Evolutionary conservation across 2,329 filamentous ascomycete species (phyloP).

Genomic region (Pestalotiopsis sp.): DNA sequence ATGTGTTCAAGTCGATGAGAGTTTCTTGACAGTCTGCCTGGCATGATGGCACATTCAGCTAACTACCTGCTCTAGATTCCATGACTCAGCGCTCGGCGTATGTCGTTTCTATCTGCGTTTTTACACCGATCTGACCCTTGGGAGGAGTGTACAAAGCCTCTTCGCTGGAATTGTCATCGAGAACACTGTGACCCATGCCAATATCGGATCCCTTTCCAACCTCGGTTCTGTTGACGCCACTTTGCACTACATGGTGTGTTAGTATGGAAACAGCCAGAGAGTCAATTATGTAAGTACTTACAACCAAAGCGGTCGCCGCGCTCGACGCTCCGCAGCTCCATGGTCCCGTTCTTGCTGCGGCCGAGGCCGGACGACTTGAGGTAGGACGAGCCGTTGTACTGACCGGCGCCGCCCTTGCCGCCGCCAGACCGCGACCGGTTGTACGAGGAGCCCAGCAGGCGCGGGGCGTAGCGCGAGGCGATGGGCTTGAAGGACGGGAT

Average conservation of each 20-base stretch:
- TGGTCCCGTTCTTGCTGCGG: background rate
- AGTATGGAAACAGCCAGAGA: background rate
- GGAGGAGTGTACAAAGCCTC: conserved; percentile 11
- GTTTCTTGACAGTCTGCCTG: background rate
- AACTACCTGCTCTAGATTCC: background rate
- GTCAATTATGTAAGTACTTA: background rate
- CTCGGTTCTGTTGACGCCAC: conserved; percentile 1
- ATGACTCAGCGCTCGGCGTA: conserved; percentile 1
- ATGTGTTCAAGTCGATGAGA: background rate
- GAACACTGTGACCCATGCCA: background rate
- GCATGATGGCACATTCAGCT: background rate
- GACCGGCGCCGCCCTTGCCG: background rate
- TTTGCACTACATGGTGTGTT: background rate
- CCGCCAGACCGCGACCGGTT: background rate
- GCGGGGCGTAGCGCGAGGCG: conserved; percentile 39
- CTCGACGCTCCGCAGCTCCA: conserved; percentile 14
- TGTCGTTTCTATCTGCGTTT: conserved; percentile 15
- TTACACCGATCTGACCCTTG: conserved; percentile 10
- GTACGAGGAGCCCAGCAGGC: conserved; percentile 29
- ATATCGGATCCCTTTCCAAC: background rate
- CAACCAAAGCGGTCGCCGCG: background rate
- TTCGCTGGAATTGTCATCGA: conserved; percentile 14
- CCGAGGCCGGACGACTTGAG: conserved; percentile 2
- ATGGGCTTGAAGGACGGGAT: conserved; percentile 36
- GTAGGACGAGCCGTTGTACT: background rate